Evolutionary conservation across 2,329 filamentous ascomycete genomes (phyloP).

Genomic region (Claviceps pusilla): DNA sequence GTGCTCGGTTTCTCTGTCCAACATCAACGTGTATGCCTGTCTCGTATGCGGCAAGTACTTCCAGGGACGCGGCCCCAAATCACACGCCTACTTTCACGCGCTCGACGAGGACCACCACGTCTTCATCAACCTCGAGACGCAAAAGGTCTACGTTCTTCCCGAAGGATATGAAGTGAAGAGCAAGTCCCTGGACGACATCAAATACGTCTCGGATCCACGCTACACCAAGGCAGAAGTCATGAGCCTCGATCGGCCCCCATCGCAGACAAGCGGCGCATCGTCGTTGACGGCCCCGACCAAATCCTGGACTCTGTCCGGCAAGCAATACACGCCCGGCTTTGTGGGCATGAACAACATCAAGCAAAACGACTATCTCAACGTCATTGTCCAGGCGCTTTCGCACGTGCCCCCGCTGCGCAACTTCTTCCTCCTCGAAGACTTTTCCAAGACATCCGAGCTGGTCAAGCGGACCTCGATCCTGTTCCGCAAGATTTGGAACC

Average conservation of each 20-base stretch:
- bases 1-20: conserved; percentile 87
- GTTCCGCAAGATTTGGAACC: conserved; percentile 95
- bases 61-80: conserved; percentile 83
- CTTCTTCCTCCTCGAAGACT: conserved; percentile 77
- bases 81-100: conserved; percentile 93
- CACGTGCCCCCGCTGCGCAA: conserved; percentile 84
- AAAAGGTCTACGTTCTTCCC: conserved; percentile 80
- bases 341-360: conserved; percentile 99
- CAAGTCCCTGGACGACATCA: conserved; percentile 92
- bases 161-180: conserved; percentile 95
- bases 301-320: conserved; percentile 52
- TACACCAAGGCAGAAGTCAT: conserved; percentile 70
- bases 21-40: conserved; percentile 97
- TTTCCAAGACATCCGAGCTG: conserved; percentile 58
- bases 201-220: conserved; percentile 85
- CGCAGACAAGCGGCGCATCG: not conserved
- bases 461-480: conserved; percentile 78
- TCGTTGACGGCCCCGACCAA: conserved; percentile 37
- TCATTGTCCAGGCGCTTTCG: conserved; percentile 77
- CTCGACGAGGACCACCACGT: conserved; percentile 93
- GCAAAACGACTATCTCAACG: conserved; percentile 96
- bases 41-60: conserved; percentile 97
- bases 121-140: conserved; percentile 92
- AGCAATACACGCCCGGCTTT: conserved; percentile 82
- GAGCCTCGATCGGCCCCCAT: conserved; percentile 50